Percentiles rank a stretch among this genome's conserved stretches.
Evolutionary conservation across 441 rosid genomes (phyloP).

Genomic region (Francoa sonchifolia): DNA sequence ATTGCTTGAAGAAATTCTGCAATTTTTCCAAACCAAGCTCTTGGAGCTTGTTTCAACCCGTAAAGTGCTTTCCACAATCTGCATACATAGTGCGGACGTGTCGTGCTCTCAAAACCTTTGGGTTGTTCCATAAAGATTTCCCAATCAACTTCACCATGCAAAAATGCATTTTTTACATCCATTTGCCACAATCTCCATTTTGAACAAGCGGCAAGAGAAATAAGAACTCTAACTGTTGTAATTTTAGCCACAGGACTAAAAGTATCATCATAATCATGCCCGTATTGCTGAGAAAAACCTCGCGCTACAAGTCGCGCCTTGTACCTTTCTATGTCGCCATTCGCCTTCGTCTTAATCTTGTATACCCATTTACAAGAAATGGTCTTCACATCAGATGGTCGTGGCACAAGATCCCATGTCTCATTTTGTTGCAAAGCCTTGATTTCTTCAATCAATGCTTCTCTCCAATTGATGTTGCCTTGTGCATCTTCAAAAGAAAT

Average conservation of each 20-base stretch:
- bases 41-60: background rate
- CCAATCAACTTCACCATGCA: background rate
- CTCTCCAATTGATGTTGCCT: too few relatives aligned
- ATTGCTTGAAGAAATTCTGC: background rate
- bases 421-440: background rate
- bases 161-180: too few relatives aligned
- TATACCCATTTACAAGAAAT: slow-evolving; percentile 7
- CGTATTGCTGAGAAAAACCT: slow-evolving; percentile 1
- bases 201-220: background rate
- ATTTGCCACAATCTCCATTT: background rate
- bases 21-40: background rate
- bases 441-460: background rate
- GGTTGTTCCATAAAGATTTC: slow-evolving; percentile 7
- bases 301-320: slow-evolving; percentile 3
- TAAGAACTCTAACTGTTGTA: background rate
- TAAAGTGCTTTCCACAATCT: background rate
- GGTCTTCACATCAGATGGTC: slow-evolving; percentile 1
- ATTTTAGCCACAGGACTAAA: background rate
- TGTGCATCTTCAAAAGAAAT: too few relatives aligned
- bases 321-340: slow-evolving; percentile 4
- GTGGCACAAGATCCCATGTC: background rate
- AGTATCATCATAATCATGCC: background rate
- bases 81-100: background rate
- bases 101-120: background rate
- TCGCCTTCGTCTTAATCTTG: background rate